Base-by-base conservation (phyloP, 2,329 filamentous ascomycete species). In the Colletotrichum zoysiae region DNA sequence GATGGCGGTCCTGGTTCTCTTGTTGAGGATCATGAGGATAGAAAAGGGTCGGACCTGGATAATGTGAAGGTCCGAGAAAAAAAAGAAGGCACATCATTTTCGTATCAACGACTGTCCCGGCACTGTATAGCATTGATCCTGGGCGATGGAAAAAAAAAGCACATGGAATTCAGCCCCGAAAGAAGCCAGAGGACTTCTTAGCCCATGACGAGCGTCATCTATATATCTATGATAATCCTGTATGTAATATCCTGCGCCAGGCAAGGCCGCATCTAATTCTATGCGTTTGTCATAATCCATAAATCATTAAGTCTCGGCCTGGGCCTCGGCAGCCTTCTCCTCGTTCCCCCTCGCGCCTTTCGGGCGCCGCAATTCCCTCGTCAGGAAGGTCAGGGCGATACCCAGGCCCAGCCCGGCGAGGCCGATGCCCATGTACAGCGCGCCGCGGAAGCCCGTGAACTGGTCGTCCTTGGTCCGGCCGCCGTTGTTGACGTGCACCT, bases 371-470 rank as follows among this genome's bases (percentile, higher is more conserved):
- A 57, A 76, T 66, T 71, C 67, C 33, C 67, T 67, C 38, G 51
- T 58, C 50, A 73, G 30, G 30, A 73, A 73, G 14, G 60, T 35
- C 42, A 66, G 33, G n/a, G 70, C 56, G 2, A 73, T 35, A 9
- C 48, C 23, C 33, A 73, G n/a, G 7, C 70, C 70, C 5, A 73
- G 66, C 3, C 46, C 70, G n/a, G 60, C 55, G 5, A 86, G 73
- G 0, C 83, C 84, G 2, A 85, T 77, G 7, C 82, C 84, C 75
- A 85, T 81, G 67, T 82, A 84, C 71, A 84, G 77, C 1, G 80
- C 81, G 6, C 80, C 82, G 1, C 80, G 77, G 73, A 81, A 83
- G 0, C 82, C 82, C 23, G 56, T 74, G 14, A 83, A 70, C 42
- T 78, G 65, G 53, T 82, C 75, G 44, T 76, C 66, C 1, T 76